Evolutionary conservation across 1,284 basidiomycete genomes (phyloP), one percentile per base, ranked within the genome.

Genomic region (Bjerkandera adusta): DNA sequence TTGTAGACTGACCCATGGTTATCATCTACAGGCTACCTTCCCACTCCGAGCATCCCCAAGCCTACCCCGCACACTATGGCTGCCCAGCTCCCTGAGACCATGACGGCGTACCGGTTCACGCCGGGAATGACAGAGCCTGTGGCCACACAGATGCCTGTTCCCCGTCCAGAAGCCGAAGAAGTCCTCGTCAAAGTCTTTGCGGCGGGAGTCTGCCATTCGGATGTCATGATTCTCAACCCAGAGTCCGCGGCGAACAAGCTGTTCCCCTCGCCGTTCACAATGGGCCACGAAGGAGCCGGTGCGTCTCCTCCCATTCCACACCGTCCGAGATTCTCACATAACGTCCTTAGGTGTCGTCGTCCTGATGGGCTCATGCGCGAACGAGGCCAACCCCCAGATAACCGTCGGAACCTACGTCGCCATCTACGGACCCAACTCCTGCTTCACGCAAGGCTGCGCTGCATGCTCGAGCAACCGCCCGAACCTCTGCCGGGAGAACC

Each of bases 61-160:
- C n/a, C n/a, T n/a, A n/a, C n/a, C n/a, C n/a, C n/a, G n/a, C n/a
- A n/a, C n/a, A n/a, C n/a, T n/a, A n/a, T n/a, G n/a, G n/a, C n/a
- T n/a, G n/a, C n/a, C n/a, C n/a, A n/a, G n/a, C 35, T 41, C 8
- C 39, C 39, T 84, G 47, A 91, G 86, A 70, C 92, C 70, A 60
- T 60, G 58, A 36, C 45, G 38, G 56, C 57, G 1, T 60, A 52
- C 40, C 54, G 56, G 15, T 51, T 49, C 47, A 40, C 47, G 10
- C 52, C 54, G 5, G 48, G 47, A 2, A 35, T 29, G n/a, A 43
- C 30, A 5, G 45, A 43, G 12, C 51, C 52, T 13, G 35, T 49
- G n/a, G 42, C 43, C 11, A 40, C 50, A 27, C 39, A 37, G 4
- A 32, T 60, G 11, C 51, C 56, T 7, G 43, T 60, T n/a, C 57